A percentile compares a stretch with the other conserved stretches of the same genome.
Conservation (phyloP, 495 filamentous ascomycete species). For the Aspergillus leporis region DNA sequence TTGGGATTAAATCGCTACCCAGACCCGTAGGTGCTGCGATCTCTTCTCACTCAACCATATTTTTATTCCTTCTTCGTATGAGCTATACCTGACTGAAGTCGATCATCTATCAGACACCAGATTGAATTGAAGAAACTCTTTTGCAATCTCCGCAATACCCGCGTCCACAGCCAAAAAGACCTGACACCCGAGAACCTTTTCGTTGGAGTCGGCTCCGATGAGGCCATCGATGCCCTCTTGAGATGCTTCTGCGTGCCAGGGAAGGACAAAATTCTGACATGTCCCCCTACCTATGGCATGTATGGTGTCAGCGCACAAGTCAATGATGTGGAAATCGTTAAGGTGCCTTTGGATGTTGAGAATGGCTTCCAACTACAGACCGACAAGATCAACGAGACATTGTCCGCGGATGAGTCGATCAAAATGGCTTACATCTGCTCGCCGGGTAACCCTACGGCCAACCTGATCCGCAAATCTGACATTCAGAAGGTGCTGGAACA, state of each 20-base stretch:
- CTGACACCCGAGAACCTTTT: slow-evolving; percentile 84
- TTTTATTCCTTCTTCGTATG: neutral
- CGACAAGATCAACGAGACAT: slow-evolving; percentile 60
- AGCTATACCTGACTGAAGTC: neutral
- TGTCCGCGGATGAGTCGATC: slow-evolving; percentile 66
- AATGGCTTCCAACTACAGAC: slow-evolving; percentile 70
- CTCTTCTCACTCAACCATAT: slow-evolving; percentile 4
- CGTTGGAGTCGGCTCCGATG: slow-evolving; percentile 92
- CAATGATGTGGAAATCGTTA: slow-evolving; percentile 86
- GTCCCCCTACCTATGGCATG: slow-evolving; percentile 98
- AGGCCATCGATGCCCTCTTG: slow-evolving; percentile 91
- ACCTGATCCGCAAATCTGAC: slow-evolving; percentile 73
- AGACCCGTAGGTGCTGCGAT: slow-evolving; percentile 79
- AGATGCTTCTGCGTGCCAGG: slow-evolving; percentile 90
- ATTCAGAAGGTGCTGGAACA: slow-evolving; percentile 75
- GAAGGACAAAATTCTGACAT: slow-evolving; percentile 85
- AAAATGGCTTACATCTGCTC: slow-evolving; percentile 92
- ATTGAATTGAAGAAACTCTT: slow-evolving; percentile 78
- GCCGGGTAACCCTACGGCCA: slow-evolving; percentile 89
- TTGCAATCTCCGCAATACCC: slow-evolving; percentile 84
- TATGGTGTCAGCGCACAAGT: slow-evolving; percentile 90
- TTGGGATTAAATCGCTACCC: slow-evolving; percentile 89
- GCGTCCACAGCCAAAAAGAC: slow-evolving; percentile 71
- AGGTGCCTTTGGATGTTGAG: slow-evolving; percentile 68
- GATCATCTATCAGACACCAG: slow-evolving; percentile 66